Percentiles rank a stretch among this genome's conserved stretches.
Conservation (phyloP, 345 rosid species). For the Moricandia arvensis region DNA sequence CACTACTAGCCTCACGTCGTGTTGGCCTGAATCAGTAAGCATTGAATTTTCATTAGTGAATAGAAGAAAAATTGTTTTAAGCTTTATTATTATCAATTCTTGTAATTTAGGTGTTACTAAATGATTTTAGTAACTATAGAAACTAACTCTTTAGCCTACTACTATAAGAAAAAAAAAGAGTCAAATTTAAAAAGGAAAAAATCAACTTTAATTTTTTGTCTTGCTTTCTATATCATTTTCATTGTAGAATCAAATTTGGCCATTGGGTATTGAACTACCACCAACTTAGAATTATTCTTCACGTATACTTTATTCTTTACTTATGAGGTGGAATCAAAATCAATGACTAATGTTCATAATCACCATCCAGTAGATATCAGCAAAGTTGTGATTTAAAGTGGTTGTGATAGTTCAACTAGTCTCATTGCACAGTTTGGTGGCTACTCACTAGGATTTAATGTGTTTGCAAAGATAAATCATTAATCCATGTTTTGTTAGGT, state of each 20-base stretch:
- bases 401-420: constrained; percentile 28
- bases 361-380: constrained; percentile 28
- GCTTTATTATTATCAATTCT: not conserved
- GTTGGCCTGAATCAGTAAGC: constrained; percentile 34
- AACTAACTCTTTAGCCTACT: constrained; percentile 31
- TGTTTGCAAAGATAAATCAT: not conserved
- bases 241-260: constrained; percentile 28
- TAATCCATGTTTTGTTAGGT: not conserved
- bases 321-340: constrained; percentile 27
- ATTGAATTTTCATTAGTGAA: constrained; percentile 21
- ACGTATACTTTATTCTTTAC: constrained; percentile 40
- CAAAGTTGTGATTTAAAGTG: constrained; percentile 21
- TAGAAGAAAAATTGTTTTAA: constrained; percentile 8
- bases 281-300: constrained; percentile 42
- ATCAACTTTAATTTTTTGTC: constrained; percentile 6
- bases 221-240: constrained; percentile 30
- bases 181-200: constrained; percentile 10
- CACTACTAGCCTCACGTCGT: constrained; percentile 32
- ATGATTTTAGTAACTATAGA: constrained; percentile 22
- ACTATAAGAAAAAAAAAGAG: not conserved
- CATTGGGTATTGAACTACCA: constrained; percentile 18
- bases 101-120: constrained; percentile 17
- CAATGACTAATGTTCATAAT: constrained; percentile 25
- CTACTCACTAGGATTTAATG: not conserved
- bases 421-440: constrained; percentile 13